These are phyloP conservation scores for Arabidopsis thaliana DNA, from an alignment of 345 rosid species.

Conservation along the genomic window TAIR10.1 NC_003071.7:17509501-17510000, in stretches of 20 bases:
- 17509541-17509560: neutral
- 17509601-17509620: neutral
- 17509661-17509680: neutral
- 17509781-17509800: neutral
- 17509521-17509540: constrained; percentile 20
- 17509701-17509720: constrained; percentile 4
- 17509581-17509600: constrained; percentile 1
- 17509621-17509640: constrained; percentile 12
- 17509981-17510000: constrained; percentile 29
- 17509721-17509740: neutral
- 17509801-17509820: constrained; percentile 9
- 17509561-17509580: constrained; percentile 16
- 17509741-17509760: constrained; percentile 23
- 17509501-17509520: neutral
- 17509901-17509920: constrained; percentile 28
- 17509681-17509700: constrained; percentile 6
- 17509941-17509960: constrained; percentile 36
- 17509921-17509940: constrained; percentile 21
- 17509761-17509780: constrained; percentile 2
- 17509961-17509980: constrained; percentile 31
- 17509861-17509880: constrained; percentile 24
- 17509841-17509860: constrained; percentile 23
- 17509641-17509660: constrained; percentile 16
- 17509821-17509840: neutral
- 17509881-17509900: constrained; percentile 17